A percentile compares a stretch with the other conserved stretches of the same genome.
Evolutionary conservation across 345 rosid genomes (phyloP).

Genomic region (Euphorbia peplus): DNA sequence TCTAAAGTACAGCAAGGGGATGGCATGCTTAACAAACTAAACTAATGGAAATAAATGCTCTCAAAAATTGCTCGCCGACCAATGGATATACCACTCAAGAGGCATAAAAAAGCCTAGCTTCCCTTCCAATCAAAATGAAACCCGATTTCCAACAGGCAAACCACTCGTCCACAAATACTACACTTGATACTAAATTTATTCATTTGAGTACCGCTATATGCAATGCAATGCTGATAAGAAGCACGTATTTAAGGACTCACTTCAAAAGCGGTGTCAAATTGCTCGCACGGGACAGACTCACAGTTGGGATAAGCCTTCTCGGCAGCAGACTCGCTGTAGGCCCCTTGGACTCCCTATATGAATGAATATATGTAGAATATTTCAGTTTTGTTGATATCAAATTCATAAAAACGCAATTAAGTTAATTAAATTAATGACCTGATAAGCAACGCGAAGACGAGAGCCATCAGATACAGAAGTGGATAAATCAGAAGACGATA

Average conservation of each 20-base stretch:
- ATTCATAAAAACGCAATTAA: background rate
- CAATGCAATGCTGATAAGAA: no score
- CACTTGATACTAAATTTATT: background rate
- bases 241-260: no score
- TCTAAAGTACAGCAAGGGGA: background rate
- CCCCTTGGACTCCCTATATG: conserved; percentile 80
- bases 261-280: conserved; percentile 91
- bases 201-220: no score
- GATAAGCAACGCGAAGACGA: conserved; percentile 92
- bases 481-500: conserved; percentile 55
- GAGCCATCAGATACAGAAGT: conserved; percentile 53
- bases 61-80: no score
- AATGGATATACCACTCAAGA: no score
- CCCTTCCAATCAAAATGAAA: background rate
- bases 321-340: conserved; percentile 94
- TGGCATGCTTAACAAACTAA: background rate
- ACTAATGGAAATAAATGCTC: no score
- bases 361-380: background rate
- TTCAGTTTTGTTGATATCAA: background rate
- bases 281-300: conserved; percentile 94
- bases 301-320: conserved; percentile 92
- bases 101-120: background rate
- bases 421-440: conserved; percentile 37
- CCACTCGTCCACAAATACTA: background rate
- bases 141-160: background rate